Conservation (phyloP, 805 yeast genomes). For the Cyberlindnera subsufficiens region DNA sequence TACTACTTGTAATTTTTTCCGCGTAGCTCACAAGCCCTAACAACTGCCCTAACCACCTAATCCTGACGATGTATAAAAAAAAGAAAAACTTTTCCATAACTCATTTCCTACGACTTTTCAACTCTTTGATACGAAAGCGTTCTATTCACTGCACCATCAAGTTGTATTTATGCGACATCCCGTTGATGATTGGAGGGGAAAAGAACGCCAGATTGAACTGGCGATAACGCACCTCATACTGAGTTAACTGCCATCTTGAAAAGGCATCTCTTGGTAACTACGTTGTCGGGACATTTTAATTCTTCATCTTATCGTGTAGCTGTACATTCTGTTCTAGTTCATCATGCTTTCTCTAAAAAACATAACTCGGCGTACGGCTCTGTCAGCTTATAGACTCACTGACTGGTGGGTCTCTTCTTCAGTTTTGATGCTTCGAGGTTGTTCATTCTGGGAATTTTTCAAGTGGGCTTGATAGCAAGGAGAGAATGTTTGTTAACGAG, state of each 20-base stretch:
- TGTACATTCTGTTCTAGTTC: not conserved
- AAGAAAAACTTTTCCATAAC: not conserved
- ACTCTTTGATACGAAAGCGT: constrained; percentile 35
- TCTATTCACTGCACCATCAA: constrained; percentile 40
- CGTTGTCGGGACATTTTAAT: constrained; percentile 30
- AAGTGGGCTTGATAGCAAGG: too few relatives aligned
- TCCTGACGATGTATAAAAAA: too few relatives aligned
- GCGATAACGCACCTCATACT: constrained; percentile 36
- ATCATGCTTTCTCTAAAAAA: constrained; percentile 7
- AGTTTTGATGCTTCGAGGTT: constrained; percentile 39
- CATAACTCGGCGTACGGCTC: not conserved
- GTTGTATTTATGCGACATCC: constrained; percentile 1
- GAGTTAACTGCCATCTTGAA: constrained; percentile 13
- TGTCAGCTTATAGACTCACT: not conserved
- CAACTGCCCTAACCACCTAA: too few relatives aligned
- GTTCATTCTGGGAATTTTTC: not conserved
- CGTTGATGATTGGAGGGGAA: constrained; percentile 40
- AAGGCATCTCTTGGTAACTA: constrained; percentile 31
- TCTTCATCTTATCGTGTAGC: not conserved
- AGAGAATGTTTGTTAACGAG: too few relatives aligned
- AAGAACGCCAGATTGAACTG: constrained; percentile 31
- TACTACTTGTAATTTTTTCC: too few relatives aligned
- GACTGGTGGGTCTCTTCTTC: not conserved
- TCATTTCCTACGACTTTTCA: not conserved
- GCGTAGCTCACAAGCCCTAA: too few relatives aligned